Evolutionary conservation across 2,329 filamentous ascomycete species (phyloP).

Genomic region (Xylariaceae sp.): DNA sequence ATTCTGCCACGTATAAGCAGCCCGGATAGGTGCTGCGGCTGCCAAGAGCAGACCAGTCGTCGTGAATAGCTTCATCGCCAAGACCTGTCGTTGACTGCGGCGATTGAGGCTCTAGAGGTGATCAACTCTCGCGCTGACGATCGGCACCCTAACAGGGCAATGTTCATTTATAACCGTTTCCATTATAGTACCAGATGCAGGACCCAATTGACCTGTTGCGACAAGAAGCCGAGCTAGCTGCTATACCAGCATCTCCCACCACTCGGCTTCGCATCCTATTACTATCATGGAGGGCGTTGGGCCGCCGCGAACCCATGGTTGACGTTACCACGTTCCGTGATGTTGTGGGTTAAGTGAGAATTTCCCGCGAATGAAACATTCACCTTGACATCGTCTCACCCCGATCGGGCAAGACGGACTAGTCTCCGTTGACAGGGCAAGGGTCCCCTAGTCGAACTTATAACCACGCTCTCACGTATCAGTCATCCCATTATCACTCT

Average conservation of each 20-base stretch:
- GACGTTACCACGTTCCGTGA: slow-evolving; percentile 12
- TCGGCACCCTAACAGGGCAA: slow-evolving; percentile 10
- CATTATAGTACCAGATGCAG: slow-evolving; percentile 5
- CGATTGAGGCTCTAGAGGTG: slow-evolving; percentile 16
- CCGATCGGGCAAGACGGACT: slow-evolving; percentile 30
- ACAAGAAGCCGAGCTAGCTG: background rate
- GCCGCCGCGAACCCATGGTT: slow-evolving; percentile 4
- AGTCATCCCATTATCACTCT: background rate
- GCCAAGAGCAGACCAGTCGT: slow-evolving; percentile 29
- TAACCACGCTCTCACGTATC: background rate
- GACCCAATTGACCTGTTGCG: background rate
- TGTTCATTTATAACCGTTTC: slow-evolving; percentile 18
- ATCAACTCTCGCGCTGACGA: slow-evolving; percentile 16
- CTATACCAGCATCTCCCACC: background rate
- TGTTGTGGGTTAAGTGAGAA: slow-evolving; percentile 9
- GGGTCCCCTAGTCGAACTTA: slow-evolving; percentile 9
- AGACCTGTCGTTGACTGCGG: slow-evolving; percentile 9
- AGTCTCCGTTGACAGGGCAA: slow-evolving; percentile 21
- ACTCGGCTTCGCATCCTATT: slow-evolving; percentile 1
- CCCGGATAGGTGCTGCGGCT: slow-evolving; percentile 34
- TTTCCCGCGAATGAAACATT: slow-evolving; percentile 34
- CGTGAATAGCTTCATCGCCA: slow-evolving; percentile 36
- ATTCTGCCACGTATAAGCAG: slow-evolving; percentile 54
- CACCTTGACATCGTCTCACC: slow-evolving; percentile 1
- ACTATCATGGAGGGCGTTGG: slow-evolving; percentile 1